Conservation (phyloP, 441 rosid species). For the Populus trichocarpa region DNA sequence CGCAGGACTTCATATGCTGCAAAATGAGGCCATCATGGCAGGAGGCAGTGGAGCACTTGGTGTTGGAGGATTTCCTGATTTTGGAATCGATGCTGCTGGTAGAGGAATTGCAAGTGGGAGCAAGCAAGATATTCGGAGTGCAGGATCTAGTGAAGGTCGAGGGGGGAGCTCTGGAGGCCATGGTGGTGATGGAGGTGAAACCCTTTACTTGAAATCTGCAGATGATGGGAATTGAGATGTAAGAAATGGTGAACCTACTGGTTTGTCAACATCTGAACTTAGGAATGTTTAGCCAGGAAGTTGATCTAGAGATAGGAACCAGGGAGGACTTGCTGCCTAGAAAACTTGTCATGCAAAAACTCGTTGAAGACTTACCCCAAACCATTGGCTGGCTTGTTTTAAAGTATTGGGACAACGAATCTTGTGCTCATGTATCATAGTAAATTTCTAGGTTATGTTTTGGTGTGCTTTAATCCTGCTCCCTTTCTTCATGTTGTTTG, state of each 20-base stretch:
- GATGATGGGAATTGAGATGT: conserved; percentile 68
- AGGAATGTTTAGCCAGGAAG: conserved; percentile 23
- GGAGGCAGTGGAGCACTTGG: conserved; percentile 58
- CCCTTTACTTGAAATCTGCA: conserved; percentile 71
- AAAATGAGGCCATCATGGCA: conserved; percentile 51
- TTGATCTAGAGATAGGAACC: conserved; percentile 14
- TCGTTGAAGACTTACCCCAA: conserved; percentile 17
- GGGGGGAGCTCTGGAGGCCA: conserved; percentile 75
- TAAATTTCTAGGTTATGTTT: conserved; percentile 40
- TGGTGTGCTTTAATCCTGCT: conserved; percentile 9
- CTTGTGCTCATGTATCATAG: conserved; percentile 30
- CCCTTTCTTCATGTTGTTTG: neutral
- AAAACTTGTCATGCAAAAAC: conserved; percentile 10
- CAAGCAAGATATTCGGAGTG: conserved; percentile 81
- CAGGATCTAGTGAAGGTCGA: conserved; percentile 63
- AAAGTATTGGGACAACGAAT: conserved; percentile 23
- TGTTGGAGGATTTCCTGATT: conserved; percentile 67
- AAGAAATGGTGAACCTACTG: conserved; percentile 8
- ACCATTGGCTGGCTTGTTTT: conserved; percentile 25
- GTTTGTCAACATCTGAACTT: conserved; percentile 17
- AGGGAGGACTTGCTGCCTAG: conserved; percentile 12
- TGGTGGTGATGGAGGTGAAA: conserved; percentile 77
- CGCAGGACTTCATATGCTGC: conserved; percentile 80
- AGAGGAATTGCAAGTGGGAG: conserved; percentile 49
- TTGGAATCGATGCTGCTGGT: conserved; percentile 47